These are phyloP conservation scores for Geosmithia flava DNA, from an alignment of 2,329 filamentous ascomycete species.

Conservation along the genomic window DNA sequence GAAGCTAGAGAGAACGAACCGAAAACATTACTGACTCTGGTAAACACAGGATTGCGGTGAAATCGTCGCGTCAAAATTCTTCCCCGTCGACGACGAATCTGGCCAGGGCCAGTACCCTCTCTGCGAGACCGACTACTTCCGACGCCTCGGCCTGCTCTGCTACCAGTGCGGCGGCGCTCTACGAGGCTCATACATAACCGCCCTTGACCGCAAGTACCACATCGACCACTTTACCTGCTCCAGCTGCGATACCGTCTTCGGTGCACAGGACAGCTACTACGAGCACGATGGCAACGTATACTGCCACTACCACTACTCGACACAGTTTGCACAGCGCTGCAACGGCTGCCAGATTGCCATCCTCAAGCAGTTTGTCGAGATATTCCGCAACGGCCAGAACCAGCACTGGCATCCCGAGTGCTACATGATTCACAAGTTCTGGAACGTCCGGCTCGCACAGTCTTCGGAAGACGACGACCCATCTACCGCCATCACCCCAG, in stretches of 20 bases:
- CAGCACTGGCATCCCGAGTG: slow-evolving; percentile 99
- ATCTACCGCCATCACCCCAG: not conserved
- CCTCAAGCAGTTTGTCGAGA: slow-evolving; percentile 97
- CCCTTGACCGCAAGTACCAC: slow-evolving; percentile 94
- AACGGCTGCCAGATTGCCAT: slow-evolving; percentile 97
- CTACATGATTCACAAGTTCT: slow-evolving; percentile 99
- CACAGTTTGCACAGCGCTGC: slow-evolving; percentile 88
- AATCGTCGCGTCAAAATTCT: slow-evolving; percentile 98
- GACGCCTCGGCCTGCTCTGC: slow-evolving; percentile 80
- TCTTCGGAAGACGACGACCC: slow-evolving; percentile 33
- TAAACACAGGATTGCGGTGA: slow-evolving; percentile 76
- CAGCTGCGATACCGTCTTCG: slow-evolving; percentile 93
- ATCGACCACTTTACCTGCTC: slow-evolving; percentile 99
- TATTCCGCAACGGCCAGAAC: slow-evolving; percentile 93
- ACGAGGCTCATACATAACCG: slow-evolving; percentile 94
- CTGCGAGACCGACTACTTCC: slow-evolving; percentile 97
- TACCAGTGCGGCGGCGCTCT: slow-evolving; percentile 86
- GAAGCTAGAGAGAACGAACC: not conserved
- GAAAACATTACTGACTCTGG: slow-evolving; percentile 1
- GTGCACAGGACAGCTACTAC: slow-evolving; percentile 96
- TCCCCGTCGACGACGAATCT: slow-evolving; percentile 85
- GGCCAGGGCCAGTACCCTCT: slow-evolving; percentile 82
- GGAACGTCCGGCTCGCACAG: slow-evolving; percentile 81
- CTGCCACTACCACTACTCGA: slow-evolving; percentile 98
- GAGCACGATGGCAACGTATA: slow-evolving; percentile 95